phyloP scores from a whole-genome alignment of 2,329 filamentous ascomycete genomes.

The Fusarium citri region DNA sequence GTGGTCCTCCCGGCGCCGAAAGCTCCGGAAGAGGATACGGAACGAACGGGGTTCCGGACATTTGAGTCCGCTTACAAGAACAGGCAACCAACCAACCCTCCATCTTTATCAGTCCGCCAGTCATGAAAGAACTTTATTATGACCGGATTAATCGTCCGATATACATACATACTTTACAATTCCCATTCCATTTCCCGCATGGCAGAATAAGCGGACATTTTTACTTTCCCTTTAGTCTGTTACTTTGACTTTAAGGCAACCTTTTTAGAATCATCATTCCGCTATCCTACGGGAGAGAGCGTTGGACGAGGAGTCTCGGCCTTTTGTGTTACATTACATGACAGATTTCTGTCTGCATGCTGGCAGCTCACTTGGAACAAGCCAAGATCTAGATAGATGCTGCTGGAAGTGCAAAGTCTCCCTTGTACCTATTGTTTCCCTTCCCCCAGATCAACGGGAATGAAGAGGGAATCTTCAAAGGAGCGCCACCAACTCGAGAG shows the following conservation, averaged over 20 bases:
- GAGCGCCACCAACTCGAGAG: slow-evolving; percentile 27
- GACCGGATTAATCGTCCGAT: background rate
- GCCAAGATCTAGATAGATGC: background rate
- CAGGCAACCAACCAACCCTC: background rate
- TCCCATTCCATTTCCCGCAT: slow-evolving; percentile 32
- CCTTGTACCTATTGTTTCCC: background rate
- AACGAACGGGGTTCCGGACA: slow-evolving; percentile 13
- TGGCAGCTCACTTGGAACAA: slow-evolving; percentile 3
- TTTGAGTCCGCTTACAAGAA: slow-evolving; percentile 16
- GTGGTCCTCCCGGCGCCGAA: slow-evolving; percentile 1
- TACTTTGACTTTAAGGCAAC: slow-evolving; percentile 6
- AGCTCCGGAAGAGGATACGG: slow-evolving; percentile 6
- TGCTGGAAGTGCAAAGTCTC: background rate
- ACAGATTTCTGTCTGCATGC: background rate
- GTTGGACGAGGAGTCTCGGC: slow-evolving; percentile 24
- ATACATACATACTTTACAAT: slow-evolving; percentile 6
- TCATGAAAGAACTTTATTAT: slow-evolving; percentile 1
- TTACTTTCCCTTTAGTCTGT: background rate
- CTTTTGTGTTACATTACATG: slow-evolving; percentile 11
- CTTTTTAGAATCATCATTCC: background rate
- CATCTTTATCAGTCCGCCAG: background rate
- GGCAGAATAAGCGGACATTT: slow-evolving; percentile 15
- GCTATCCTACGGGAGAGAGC: background rate
- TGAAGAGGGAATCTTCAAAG: slow-evolving; percentile 13
- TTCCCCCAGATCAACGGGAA: background rate